phyloP scores from a whole-genome alignment of 768 basidiomycete species.

The Russula ochroleuca region DNA sequence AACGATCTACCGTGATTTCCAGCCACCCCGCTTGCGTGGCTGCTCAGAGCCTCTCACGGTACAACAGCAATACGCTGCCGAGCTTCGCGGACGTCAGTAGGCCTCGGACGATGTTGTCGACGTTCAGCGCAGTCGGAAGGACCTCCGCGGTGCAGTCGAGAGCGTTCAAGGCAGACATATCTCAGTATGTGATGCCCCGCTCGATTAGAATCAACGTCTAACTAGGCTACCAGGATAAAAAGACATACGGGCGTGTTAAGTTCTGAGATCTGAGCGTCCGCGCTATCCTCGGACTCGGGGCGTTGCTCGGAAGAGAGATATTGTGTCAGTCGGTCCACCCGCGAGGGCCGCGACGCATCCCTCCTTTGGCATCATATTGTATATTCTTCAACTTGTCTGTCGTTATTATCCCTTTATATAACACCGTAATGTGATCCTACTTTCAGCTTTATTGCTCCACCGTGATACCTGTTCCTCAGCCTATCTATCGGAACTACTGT shows the following conservation, averaged over 20 bases:
- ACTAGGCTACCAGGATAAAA: constrained; percentile 44
- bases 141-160: constrained; percentile 48
- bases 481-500: no score
- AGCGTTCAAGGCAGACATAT: constrained; percentile 45
- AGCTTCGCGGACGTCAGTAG: constrained; percentile 54
- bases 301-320: no score
- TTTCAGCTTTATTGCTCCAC: no score
- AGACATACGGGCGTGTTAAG: constrained; percentile 47
- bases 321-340: no score
- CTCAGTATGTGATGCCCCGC: constrained; percentile 45
- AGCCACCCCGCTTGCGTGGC: constrained; percentile 66
- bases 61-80: constrained; percentile 71
- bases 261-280: no score
- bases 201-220: background rate
- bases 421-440: no score
- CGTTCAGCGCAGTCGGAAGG: constrained; percentile 53
- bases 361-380: no score
- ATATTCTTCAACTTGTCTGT: no score
- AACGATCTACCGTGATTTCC: constrained; percentile 60
- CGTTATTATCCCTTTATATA: no score
- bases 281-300: no score
- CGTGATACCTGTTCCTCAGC: no score
- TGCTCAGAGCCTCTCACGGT: constrained; percentile 65
- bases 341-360: no score
- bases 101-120: constrained; percentile 64